phyloP scores from a whole-genome alignment of 23 red algal species.

The Agarophyton chilense region DNA sequence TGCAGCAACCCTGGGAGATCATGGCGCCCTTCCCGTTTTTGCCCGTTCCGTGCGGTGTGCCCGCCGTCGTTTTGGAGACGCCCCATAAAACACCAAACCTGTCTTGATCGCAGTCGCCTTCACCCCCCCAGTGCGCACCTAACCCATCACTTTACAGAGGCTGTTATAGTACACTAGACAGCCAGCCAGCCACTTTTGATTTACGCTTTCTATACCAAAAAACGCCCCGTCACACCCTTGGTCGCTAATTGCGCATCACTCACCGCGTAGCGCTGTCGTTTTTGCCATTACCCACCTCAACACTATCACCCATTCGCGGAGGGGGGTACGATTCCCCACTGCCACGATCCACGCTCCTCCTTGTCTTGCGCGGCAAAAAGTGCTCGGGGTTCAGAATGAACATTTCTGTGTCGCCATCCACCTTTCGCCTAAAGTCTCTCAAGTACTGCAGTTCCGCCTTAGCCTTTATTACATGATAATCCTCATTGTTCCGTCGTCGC shows the following conservation, averaged over 20 bases:
- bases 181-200: too few species aligned
- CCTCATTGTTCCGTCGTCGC: not conserved
- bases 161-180: too few species aligned
- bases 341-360: not conserved
- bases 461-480: not conserved
- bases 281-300: not conserved
- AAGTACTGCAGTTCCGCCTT: conserved; percentile 1
- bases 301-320: not conserved
- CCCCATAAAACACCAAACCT: not conserved
- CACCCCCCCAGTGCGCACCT: not conserved
- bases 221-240: too few species aligned
- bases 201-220: too few species aligned
- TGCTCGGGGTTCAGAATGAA: conserved; percentile 29
- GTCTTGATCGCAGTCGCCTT: not conserved
- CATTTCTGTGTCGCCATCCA: conserved; percentile 21
- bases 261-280: not conserved
- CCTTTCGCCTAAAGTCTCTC: not conserved
- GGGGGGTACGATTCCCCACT: not conserved
- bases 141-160: too few species aligned
- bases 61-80: conserved; percentile 44
- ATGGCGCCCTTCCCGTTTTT: conserved; percentile 75
- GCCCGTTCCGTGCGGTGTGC: conserved; percentile 49
- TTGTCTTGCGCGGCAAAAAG: conserved; percentile 13
- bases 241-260: not conserved
- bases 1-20: conserved; percentile 64